Base-by-base conservation (phyloP, 2,329 filamentous ascomycete species). In the Periconia sp. region DNA sequence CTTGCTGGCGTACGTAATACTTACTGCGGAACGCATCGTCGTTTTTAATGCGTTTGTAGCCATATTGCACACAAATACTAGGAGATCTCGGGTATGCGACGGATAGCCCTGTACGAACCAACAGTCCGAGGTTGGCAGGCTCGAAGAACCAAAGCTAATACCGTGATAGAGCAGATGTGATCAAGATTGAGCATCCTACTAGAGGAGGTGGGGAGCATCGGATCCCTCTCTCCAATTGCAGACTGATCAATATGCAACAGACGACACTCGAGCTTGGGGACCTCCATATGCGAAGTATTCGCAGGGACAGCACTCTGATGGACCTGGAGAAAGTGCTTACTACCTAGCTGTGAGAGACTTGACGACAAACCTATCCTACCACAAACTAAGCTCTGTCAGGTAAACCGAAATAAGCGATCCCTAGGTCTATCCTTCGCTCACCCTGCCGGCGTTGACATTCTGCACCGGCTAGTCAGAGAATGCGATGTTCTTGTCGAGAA, bases 361-460 rank as follows among this genome's bases (percentile, higher is more conserved):
- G n/a, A n/a, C n/a, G n/a, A 12, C 12, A 12, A n/a, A n/a, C n/a
- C n/a, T n/a, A n/a, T n/a, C n/a, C n/a, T n/a, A n/a, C n/a, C n/a
- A 5, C 3, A 24, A 22, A 21, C 31, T 48, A 37, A 33, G 23
- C 22, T 24, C 28, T 11, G 11, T 11, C 50, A 95, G 90, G 89
- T 90, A 12, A 97, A 97, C 65, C 88, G 94, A 37, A 99, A 99
- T 74, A 99, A 99, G 69, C 96, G 94, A 68, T 97, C 92, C 0
- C 72, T 99, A 2, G 94, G 84, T 0, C 78, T 99, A 1, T 96
- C 92, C 0, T 99, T 99, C 64, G 88, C 94, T 57, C 85, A 95
- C 59, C 80, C 85, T 19, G 81, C 86, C 1, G 94, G 94, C 6
- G 86, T 96, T 17, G 83, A 89, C 10, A 91, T 99, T 43, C 77